Base-by-base conservation (phyloP, 106 monocot genomes). In the Agapanthus africanus region DNA sequence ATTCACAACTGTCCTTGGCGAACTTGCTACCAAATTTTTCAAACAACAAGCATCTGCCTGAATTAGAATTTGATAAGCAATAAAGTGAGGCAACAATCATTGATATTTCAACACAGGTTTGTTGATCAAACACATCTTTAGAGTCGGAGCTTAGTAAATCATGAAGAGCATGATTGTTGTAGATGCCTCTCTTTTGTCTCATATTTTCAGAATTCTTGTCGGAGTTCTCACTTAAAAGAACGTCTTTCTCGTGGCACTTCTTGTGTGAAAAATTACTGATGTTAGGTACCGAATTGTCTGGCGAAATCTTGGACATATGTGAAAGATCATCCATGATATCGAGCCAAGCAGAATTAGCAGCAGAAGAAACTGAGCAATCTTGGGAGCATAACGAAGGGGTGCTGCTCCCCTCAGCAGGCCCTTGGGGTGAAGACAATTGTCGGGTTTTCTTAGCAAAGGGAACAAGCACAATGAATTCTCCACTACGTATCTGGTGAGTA, bases 311-410 rank as follows among this genome's bases (percentile, higher is more conserved):
- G 1, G 76, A 70, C 31, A 95, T 0, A 51, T 81, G 80, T 15
- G 80, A 80, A 40, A 95, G 73, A 30, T 95, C 95, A 40, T 68
- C 66, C 91, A 84, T 82, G 39, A 88, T 84, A 36, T 95, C 91
- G 28, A 65, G 59, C 95, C 95, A 95, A 33, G 87, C 59, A 11
- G 84, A 75, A 37, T 85, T 52, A 19, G 91, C 70, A 39, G 73
- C 68, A 63, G 63, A 21, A 40, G 73, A 75, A 25, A 25, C 35
- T 28, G 57, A 59, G 0, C 50, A 38, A 21, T 47, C 54, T 6
- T 23, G 23, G 16, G 54, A 72, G 22, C 27, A 7, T 59, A 57
- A 18, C 44, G 63, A 30, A 57, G 74, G 61, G 0, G 25, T 4
- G 7, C 10, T 19, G 22, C 37, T 64, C 31, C 77, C 64, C 34